Evolutionary conservation across 2,329 filamentous ascomycete species (phyloP), one percentile per base, ranked within the genome.

Genomic region (Bipolaris bicolor): DNA sequence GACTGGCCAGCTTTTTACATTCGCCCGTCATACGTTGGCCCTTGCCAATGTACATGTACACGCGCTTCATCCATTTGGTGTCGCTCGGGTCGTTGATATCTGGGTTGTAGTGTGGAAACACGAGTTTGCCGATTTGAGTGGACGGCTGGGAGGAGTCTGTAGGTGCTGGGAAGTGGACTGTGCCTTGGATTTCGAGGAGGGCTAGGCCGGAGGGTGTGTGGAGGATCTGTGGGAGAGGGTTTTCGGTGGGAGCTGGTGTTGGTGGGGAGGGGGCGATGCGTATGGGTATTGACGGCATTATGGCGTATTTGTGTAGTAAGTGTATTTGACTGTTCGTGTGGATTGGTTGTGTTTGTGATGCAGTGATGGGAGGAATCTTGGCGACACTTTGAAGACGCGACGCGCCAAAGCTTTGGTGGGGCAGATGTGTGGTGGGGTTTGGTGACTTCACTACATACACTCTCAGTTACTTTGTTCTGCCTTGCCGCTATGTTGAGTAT

Each of bases 21-120:
- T 98, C 92, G 3, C 95, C 95, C 1, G 88, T 90, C 72, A 98
- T 84, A 58, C 93, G 85, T 79, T 98, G 95, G 74, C 97, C 90
- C 70, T 89, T 86, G 5, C 94, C 95, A 4, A 98, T 85, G 72
- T 94, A 97, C 47, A 98, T 80, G 71, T 96, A 91, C 26, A 94
- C 92, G 34, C 86, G 84, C 78, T 92, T 96, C 90, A 94, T 96
- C 93, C 93, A 97, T 9, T 84, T 84, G 0, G 86, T 88, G 66
- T 86, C 84, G 15, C 80, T 80, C 0, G 75, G 63, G 53, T 75
- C 78, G 26, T 84, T 79, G 33, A 64, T 47, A 3, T 51, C 45
- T 7, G 85, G 77, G 50, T 85, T 81, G 73, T 93, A 91, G 66
- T 91, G 84, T 1, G 92, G 92, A 68, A 96, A 96, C 31, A 89